Evolutionary conservation across 1,284 basidiomycete genomes (phyloP), one percentile per base, ranked within the genome.

Genomic region (Cryptococcus sp.): DNA sequence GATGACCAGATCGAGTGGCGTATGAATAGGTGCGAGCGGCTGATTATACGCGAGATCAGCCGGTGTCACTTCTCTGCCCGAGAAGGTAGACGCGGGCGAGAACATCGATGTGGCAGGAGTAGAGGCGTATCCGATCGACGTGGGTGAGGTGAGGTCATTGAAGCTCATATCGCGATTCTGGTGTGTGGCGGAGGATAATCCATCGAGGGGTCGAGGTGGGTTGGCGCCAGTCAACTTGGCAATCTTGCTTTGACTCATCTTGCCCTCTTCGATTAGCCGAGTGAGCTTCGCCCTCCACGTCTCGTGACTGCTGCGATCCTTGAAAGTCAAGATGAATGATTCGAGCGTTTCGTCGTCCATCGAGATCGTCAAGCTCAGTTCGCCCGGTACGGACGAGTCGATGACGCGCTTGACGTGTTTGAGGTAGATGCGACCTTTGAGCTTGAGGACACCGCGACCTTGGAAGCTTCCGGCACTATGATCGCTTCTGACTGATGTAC

Each of bases 401-500:
- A 87, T 86, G 47, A 97, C 88, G 53, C 88, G 86, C 66, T 88
- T 88, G 78, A 98, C 94, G 77, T 97, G 93, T 38, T 89, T 85
- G 49, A 97, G 88, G 77, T 93, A 97, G 68, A 99, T 96, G 42
- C 94, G 84, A 0, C 95, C 95, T 71, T 95, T 96, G 49, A 98
- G 84, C 31, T 93, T 87, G 47, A 99, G 83, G 6, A 90, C 87
- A 17, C 90, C 89, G 71, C 88, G 89, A 40, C 84, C 83, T 56
- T 82, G 53, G 59, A 69, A 23, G 69, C 64, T 27, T 72, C 72
- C n/a, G 11, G 60, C 52, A 16, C 50, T 60, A 17, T 62, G 62
- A 22, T 61, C 56, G 8, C 62, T 59, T 20, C 60, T 52, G 13
- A 58, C 54, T 2, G 72, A 74, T 5, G 66, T 64, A 7, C 61